These are phyloP conservation scores for Sutorius australiensis DNA, from an alignment of 768 basidiomycete species.

Conservation along the genomic window DNA sequence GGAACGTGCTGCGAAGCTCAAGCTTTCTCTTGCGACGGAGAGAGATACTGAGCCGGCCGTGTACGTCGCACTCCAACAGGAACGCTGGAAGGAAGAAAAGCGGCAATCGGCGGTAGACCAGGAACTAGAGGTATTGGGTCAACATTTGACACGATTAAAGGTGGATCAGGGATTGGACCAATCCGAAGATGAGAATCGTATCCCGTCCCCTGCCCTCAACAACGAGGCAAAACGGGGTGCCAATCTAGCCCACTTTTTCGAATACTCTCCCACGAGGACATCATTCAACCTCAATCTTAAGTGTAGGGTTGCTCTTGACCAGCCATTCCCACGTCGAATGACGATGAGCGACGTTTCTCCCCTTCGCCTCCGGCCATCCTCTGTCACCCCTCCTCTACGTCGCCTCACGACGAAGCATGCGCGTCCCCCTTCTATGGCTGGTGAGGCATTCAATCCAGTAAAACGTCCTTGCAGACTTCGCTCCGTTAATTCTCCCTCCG, in stretches of 20 bases:
- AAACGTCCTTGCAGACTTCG: conserved; percentile 28
- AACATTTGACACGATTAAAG: conserved; percentile 33
- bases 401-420: conserved; percentile 25
- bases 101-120: conserved; percentile 35
- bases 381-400: conserved; percentile 25
- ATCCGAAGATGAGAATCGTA: conserved; percentile 17
- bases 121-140: conserved; percentile 35
- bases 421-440: conserved; percentile 25
- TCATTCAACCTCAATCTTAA: conserved; percentile 32
- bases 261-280: conserved; percentile 32
- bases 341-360: conserved; percentile 35
- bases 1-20: conserved; percentile 40
- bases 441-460: conserved; percentile 27
- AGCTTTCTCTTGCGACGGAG: conserved; percentile 34
- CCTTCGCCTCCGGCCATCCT: conserved; percentile 33
- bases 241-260: conserved; percentile 41
- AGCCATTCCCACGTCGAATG: conserved; percentile 32
- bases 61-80: conserved; percentile 39
- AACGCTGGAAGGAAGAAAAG: conserved; percentile 52
- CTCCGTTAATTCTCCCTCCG: conserved; percentile 15
- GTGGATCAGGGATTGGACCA: conserved; percentile 23
- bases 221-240: conserved; percentile 28
- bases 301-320: conserved; percentile 28
- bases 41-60: conserved; percentile 36
- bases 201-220: conserved; percentile 12